Base-by-base conservation (phyloP, 2,329 filamentous ascomycete species). In the Fusarium sp. region DNA sequence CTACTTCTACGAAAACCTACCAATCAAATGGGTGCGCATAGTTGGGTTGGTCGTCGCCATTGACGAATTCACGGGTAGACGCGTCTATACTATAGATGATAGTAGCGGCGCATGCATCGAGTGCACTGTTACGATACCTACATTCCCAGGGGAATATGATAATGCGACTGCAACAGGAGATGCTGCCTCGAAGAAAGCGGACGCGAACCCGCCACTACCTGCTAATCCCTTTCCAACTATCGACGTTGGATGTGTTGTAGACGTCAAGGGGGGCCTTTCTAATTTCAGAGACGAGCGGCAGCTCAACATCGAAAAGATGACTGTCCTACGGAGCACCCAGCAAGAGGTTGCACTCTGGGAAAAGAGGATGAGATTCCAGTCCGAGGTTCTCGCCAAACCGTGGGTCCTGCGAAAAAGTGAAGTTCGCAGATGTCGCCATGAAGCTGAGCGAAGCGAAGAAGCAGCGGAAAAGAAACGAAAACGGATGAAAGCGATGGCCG, bases 11-110 rank as follows among this genome's bases (percentile, higher is more conserved):
- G 79, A 84, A 51, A 94, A 94, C 78, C 89, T 94, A 71, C 92
- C 92, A 0, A 88, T 95, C 72, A 88, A 89, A 84, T 94, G 90
- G 87, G 87, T 92, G 55, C 89, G 90, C 66, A 79, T 94, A 32
- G 86, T 89, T 10, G 93, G 93, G 30, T 79, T 93, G 11, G 85
- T 95, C 23, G 89, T 94, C 58, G 87, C 86, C 14, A 80, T 89
- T 37, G 85, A 88, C 68, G 83, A 88, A 23, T 86, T 82, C 59
- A 67, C 74, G 37, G 79, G 79, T 37, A 81, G 81, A 37, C 82
- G 81, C 46, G 79, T 87, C 42, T 89, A 86, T 72, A 89, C 85
- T 3, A 77, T 92, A n/a, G 89, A 92, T 71, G 89, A 92, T 77
- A 87, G 89, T 76, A 90, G 87, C 68, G 89, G 89, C 16, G 78